Base-by-base conservation (phyloP, 345 rosid species). In the Laguncularia racemosa region DNA sequence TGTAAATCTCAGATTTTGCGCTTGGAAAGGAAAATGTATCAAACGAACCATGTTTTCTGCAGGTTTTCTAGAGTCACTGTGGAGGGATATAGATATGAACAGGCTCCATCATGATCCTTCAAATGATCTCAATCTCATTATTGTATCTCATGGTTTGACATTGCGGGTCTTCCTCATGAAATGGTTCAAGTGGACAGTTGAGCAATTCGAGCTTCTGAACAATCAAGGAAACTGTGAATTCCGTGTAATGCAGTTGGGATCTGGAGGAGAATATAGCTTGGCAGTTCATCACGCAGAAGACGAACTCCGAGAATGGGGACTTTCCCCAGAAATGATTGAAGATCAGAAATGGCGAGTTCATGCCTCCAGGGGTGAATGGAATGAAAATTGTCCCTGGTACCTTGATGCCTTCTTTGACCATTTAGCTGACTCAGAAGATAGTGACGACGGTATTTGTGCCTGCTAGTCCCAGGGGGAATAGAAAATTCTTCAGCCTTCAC, bases 181-280 rank as follows among this genome's bases (percentile, higher is more conserved):
- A 71, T 95, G 99, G 99, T 90, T 90, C 73, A 88, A 90, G 73
- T 90, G 99, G 97, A 84, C 86, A 0, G 96, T 95, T 1, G 89
- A 88, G 55, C 97, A 90, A 56, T 88, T 90, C 6, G 97, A 95
- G 72, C 71, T 2, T 16, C 69, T 95, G 33, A 88, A 85, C 67
- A 95, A 95, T 71, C 82, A 57, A 0, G 89, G 76, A 6, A 95
- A 90, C 69, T 90, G 95, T 18, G 97, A 69, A 78, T 53, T 63
- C 53, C 77, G 97, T 12, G 89, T 88, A 38, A 85, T 95, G 97
- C 84, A 85, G 69, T 52, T 85, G 58, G 96, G 97, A 62, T 67
- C 56, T 0, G 89, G 95, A 0, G 93, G 95, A 53, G 96, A 90
- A 20, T 88, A 95, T 72, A 95, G 97, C 76, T 65, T 95, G 47